Evolutionary conservation across 179 eudicot genomes (phyloP), one percentile per base, ranked within the genome.

Genomic region (Camellia oleifera): DNA sequence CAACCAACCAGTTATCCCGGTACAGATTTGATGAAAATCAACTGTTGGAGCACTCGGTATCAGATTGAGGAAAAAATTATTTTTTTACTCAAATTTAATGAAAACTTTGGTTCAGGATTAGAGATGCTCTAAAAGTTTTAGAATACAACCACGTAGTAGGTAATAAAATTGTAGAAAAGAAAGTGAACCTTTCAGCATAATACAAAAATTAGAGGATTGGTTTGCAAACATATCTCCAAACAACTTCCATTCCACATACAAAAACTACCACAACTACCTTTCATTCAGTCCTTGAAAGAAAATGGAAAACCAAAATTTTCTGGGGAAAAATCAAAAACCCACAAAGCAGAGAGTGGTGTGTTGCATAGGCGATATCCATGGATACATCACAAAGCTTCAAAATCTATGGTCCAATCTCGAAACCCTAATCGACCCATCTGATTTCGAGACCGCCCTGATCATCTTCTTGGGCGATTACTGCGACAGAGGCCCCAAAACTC

Each of bases 401-500:
- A 88, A 82, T 3, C 81, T 95, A 15, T 95, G 99, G 98, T 84
- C 86, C 56, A 95, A 94, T 69, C 95, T 95, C 50, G 75, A 94
- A 87, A 61, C 85, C 65, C 78, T 66, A 26, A 85, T 88, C 53
- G 81, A 70, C 85, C 88, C 90, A 50, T 75, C 88, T 63, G 85
- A 89, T 62, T 95, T 95, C 89, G 75, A 80, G 67, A 77, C 81
- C 6, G 92, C 98, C 8, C 79, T 83, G 0, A 80, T 95, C 83
- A 88, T 95, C 40, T 95, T 95, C 89, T 69, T 95, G 15, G 98
- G 98, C 5, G 99, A 95, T 84, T 95, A 95, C 77, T 95, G 99
- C 79, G 99, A 95, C 56, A 85, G 98, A 23, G 98, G 99, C 10
- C 92, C 91, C 0, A 67, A 92, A 32, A 91, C 97, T 17, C 88